Conservation (phyloP, 106 monocot genomes). For the Alisma plantagoaquatica region DNA sequence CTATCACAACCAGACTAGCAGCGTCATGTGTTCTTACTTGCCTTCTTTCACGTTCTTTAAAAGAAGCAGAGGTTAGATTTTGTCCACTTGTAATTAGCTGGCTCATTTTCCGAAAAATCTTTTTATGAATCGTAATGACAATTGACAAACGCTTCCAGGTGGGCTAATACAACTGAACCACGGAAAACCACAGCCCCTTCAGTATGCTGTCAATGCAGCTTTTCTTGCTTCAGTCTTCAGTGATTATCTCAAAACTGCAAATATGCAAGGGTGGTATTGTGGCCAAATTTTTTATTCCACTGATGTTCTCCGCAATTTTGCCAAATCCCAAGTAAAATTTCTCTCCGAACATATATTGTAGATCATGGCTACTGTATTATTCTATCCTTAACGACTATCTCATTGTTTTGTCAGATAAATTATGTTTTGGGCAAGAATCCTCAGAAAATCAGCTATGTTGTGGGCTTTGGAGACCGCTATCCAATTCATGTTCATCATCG, state of each 20-base stretch:
- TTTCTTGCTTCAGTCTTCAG: slow-evolving; percentile 16
- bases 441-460: slow-evolving; percentile 17
- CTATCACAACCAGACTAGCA: slow-evolving; percentile 19
- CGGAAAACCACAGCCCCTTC: slow-evolving; percentile 15
- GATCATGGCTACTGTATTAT: background rate
- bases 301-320: slow-evolving; percentile 12
- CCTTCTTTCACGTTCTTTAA: slow-evolving; percentile 17
- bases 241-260: slow-evolving; percentile 14
- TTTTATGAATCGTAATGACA: background rate
- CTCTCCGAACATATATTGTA: background rate
- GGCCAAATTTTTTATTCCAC: slow-evolving; percentile 12
- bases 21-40: slow-evolving; percentile 14
- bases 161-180: slow-evolving; percentile 18
- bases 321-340: slow-evolving; percentile 12
- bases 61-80: slow-evolving; percentile 9
- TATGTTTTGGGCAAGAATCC: slow-evolving; percentile 19
- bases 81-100: background rate
- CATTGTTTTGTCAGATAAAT: slow-evolving; percentile 4
- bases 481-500: slow-evolving; percentile 21
- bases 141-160: slow-evolving; percentile 4
- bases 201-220: slow-evolving; percentile 20
- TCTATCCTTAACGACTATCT: background rate
- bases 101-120: background rate
- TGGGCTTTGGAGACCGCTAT: slow-evolving; percentile 8
- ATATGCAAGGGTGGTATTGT: slow-evolving; percentile 19